These are phyloP conservation scores for Helicostylum pulchrum DNA, from an alignment of 192 early-diverging fungal species.

Conservation along the genomic window DNA sequence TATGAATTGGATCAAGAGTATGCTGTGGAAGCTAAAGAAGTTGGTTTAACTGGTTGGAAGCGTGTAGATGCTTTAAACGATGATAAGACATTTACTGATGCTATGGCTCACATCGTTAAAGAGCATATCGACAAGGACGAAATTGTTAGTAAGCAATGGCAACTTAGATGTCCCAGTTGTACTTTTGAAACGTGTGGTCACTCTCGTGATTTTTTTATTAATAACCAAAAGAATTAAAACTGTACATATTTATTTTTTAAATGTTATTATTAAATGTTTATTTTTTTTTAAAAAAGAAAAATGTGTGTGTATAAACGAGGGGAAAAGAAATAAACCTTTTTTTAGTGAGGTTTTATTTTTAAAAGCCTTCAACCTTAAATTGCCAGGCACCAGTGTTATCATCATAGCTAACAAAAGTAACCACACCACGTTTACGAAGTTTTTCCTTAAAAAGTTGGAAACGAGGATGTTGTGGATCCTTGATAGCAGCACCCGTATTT, in stretches of 20 bases:
- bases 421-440: conserved; percentile 69
- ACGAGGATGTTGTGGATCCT: conserved; percentile 63
- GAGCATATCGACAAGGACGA: conserved; percentile 61
- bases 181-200: conserved; percentile 61
- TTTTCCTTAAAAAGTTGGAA: conserved; percentile 66
- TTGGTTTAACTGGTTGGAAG: conserved; percentile 80
- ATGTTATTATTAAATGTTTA: not conserved
- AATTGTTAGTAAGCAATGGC: conserved; percentile 50
- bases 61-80: conserved; percentile 92
- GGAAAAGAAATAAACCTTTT: not conserved
- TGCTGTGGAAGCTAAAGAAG: conserved; percentile 77
- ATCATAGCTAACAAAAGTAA: conserved; percentile 75
- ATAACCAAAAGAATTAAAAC: conserved; percentile 24
- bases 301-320: too few relatives aligned
- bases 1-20: conserved; percentile 97
- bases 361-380: conserved; percentile 89
- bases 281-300: conserved; percentile 8
- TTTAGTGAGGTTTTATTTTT: not conserved
- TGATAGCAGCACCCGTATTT: conserved; percentile 61
- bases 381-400: conserved; percentile 77
- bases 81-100: conserved; percentile 85
- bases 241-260: not conserved
- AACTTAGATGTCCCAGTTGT: conserved; percentile 72
- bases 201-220: conserved; percentile 61
- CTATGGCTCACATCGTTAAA: conserved; percentile 83